Evolutionary conservation across 768 basidiomycete species (phyloP).

Genomic region (Piloderma croceum): DNA sequence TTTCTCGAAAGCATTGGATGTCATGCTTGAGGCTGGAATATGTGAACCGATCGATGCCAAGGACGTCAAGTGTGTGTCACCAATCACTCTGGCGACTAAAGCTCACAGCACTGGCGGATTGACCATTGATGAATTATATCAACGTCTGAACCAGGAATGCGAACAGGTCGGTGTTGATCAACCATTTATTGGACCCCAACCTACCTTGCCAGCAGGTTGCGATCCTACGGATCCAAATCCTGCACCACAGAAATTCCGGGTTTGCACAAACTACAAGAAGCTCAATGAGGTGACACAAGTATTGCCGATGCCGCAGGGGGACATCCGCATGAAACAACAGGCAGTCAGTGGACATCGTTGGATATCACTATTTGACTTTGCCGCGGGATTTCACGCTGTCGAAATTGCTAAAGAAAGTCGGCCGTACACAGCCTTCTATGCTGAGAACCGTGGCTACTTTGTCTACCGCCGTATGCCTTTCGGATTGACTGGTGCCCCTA

Average conservation of each 20-base stretch:
- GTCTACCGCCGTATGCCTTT: constrained; percentile 15
- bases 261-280: constrained; percentile 33
- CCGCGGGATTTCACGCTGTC: constrained; percentile 29
- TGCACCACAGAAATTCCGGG: constrained; percentile 24
- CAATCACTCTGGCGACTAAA: constrained; percentile 33
- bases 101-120: constrained; percentile 26
- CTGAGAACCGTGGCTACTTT: constrained; percentile 16
- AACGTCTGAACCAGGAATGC: constrained; percentile 30
- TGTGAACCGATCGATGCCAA: constrained; percentile 22
- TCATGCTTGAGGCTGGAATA: constrained; percentile 30
- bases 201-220: not conserved
- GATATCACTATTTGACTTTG: constrained; percentile 32
- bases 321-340: constrained; percentile 36
- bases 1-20: constrained; percentile 25
- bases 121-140: constrained; percentile 28
- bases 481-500: constrained; percentile 32
- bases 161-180: constrained; percentile 13
- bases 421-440: constrained; percentile 17
- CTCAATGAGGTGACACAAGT: constrained; percentile 29
- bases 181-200: constrained; percentile 16
- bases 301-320: constrained; percentile 28
- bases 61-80: constrained; percentile 31
- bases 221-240: constrained; percentile 9
- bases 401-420: constrained; percentile 8
- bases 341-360: constrained; percentile 31